These are phyloP conservation scores for Trichoderma atrobrunneum DNA, from an alignment of 2,329 filamentous ascomycete genomes.

Conservation along the genomic window DNA sequence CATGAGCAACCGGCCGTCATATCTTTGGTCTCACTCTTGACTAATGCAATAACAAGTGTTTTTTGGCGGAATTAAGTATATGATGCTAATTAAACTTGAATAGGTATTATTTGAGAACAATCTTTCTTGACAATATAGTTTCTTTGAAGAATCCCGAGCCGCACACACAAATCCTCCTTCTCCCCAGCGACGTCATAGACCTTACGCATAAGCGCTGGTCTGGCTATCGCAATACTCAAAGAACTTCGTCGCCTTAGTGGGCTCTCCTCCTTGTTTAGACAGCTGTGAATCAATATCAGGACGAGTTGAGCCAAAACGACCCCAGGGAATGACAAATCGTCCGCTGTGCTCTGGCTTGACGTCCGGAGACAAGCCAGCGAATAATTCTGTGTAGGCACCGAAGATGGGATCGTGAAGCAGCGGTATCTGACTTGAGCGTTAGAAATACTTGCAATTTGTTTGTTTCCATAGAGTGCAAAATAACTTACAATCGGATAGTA, in stretches of 20 bases:
- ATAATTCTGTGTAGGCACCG: constrained; percentile 50
- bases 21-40: not conserved
- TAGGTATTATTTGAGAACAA: not conserved
- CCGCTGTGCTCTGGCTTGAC: constrained; percentile 34
- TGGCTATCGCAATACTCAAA: constrained; percentile 14
- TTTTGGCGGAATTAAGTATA: not conserved
- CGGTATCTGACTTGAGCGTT: not conserved
- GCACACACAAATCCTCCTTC: not conserved
- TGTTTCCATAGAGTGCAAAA: not conserved
- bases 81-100: not conserved
- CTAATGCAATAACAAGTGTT: not conserved
- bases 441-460: not conserved
- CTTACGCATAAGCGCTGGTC: constrained; percentile 4
- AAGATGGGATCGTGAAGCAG: constrained; percentile 31
- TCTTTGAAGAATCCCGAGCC: not conserved
- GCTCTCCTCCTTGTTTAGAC: not conserved
- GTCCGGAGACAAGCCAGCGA: constrained; percentile 43
- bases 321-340: constrained; percentile 15
- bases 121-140: not conserved
- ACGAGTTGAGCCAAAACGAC: constrained; percentile 9
- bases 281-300: constrained; percentile 2
- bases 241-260: not conserved
- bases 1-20: not conserved
- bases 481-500: not conserved
- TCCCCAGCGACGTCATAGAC: not conserved